A percentile compares a stretch with the other conserved stretches of the same genome.
phyloP scores from a whole-genome alignment of 1,139 yeast species.

The Yamadazyma triangularis region DNA sequence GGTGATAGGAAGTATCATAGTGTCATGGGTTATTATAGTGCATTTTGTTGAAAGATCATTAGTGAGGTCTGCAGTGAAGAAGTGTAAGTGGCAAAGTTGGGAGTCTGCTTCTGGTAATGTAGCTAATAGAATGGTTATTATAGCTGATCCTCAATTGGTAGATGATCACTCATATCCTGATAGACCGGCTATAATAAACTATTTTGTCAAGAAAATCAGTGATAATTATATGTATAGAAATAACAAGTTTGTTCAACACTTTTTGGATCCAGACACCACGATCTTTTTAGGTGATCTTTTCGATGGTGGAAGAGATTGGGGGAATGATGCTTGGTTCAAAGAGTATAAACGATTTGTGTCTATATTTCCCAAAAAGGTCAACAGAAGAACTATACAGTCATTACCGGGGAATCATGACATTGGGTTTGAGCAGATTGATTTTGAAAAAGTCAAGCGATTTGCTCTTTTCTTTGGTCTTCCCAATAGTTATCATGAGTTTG shows the following conservation, averaged over 20 bases:
- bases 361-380: conserved; percentile 52
- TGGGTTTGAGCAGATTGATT: conserved; percentile 73
- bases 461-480: conserved; percentile 68
- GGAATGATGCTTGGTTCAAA: conserved; percentile 52
- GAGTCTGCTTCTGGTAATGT: conserved; percentile 38
- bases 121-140: conserved; percentile 61
- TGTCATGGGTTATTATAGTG: conserved; percentile 44
- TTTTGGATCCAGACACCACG: conserved; percentile 69
- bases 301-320: conserved; percentile 97
- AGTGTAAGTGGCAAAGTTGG: conserved; percentile 66
- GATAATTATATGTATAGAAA: conserved; percentile 82
- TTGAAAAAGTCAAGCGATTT: conserved; percentile 57
- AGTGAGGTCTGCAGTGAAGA: conserved; percentile 43
- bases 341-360: conserved; percentile 66
- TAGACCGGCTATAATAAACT: conserved; percentile 43
- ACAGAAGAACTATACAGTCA: conserved; percentile 49
- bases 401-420: conserved; percentile 96
- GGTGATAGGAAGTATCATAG: conserved; percentile 1
- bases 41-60: conserved; percentile 59
- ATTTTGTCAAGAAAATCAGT: conserved; percentile 44
- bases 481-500: conserved; percentile 50
- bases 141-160: conserved; percentile 92
- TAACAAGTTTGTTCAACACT: conserved; percentile 55
- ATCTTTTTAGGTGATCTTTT: conserved; percentile 86
- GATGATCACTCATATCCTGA: conserved; percentile 72